A percentile compares a stretch with the other conserved stretches of the same genome.
These are phyloP conservation scores for Venturiaceae sp. DNA, from an alignment of 2,329 filamentous ascomycete species.

Conservation along the genomic window DNA sequence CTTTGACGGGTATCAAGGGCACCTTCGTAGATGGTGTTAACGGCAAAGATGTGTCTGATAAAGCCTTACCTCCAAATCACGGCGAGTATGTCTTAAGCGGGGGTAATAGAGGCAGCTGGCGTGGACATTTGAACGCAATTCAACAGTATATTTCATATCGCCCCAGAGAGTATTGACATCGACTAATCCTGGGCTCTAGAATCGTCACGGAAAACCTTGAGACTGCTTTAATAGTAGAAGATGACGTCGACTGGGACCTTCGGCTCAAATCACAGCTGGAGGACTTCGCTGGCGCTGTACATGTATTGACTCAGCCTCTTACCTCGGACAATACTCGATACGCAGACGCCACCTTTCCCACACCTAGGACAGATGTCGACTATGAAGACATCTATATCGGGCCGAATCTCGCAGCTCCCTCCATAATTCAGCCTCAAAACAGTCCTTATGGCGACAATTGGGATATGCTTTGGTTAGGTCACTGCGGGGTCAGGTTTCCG, in stretches of 20 bases:
- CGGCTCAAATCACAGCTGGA: not conserved
- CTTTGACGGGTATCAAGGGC: constrained; percentile 31
- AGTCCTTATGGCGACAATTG: constrained; percentile 7
- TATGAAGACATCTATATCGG: not conserved
- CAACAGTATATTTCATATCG: not conserved
- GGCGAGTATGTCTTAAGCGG: constrained; percentile 17
- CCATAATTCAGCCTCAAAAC: not conserved
- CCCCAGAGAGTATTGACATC: too few relatives aligned
- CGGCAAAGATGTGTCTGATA: constrained; percentile 30
- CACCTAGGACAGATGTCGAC: not conserved
- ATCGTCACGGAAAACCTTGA: not conserved
- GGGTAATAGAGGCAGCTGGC: constrained; percentile 31
- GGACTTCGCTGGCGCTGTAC: not conserved
- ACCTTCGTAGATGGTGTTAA: constrained; percentile 35
- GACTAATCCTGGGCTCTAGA: not conserved
- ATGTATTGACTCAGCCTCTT: not conserved
- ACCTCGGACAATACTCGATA: not conserved
- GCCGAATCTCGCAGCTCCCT: not conserved
- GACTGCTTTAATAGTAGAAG: constrained; percentile 1
- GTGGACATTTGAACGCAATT: constrained; percentile 30
- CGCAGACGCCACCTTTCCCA: not conserved
- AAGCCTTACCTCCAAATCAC: constrained; percentile 26
- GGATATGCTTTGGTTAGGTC: constrained; percentile 8
- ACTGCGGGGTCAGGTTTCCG: constrained; percentile 3
- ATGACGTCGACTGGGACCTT: constrained; percentile 6